Evolutionary conservation across 2,329 filamentous ascomycete species (phyloP), one percentile per base, ranked within the genome.

Genomic region (Cordyceps tenuipes): DNA sequence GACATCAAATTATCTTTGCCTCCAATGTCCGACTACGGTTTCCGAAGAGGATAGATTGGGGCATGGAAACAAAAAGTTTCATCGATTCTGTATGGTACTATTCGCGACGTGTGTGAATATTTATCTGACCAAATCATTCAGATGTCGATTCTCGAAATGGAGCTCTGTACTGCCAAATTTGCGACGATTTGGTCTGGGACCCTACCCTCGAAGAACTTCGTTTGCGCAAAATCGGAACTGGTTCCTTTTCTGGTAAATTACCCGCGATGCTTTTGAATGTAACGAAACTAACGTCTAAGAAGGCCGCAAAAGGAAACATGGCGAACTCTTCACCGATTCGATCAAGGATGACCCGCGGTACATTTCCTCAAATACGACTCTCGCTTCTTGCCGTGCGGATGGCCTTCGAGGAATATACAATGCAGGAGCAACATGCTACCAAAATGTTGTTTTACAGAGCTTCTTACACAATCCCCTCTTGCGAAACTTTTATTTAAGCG

Each of bases 341-440:
- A 73, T 81, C 31, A 85, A 85, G 65, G 88, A 92, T 62, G 89
- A 93, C 64, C 85, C 90, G 61, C 80, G 84, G 59, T 91, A 90
- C 67, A 87, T 96, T 64, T 82, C 85, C 46, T 80, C 80, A 62
- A 95, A 97, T 69, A 92, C 91, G 13, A 87, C 83, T 31, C 83
- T 86, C 61, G 87, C 90, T 7, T 89, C 91, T 13, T 97, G 93
- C 70, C 86, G 90, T 60, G 91, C 91, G 19, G 91, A 88, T 65
- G 93, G 94, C 10, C 83, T 97, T 44, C 86, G 94, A 41, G 93
- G 93, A 36, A 88, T 99, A 62, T 97, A 96, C 74, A 99, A 97
- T 69, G 93, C 96, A 71, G 94, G 93, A n/a, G 91, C 95, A 61
- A 97, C 94, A 12, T 99, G 93, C 77, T 99, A 97, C 74, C 93